Evolutionary conservation across 2,329 filamentous ascomycete genomes (phyloP).

Genomic region (Torrubiellomyces zombiae): DNA sequence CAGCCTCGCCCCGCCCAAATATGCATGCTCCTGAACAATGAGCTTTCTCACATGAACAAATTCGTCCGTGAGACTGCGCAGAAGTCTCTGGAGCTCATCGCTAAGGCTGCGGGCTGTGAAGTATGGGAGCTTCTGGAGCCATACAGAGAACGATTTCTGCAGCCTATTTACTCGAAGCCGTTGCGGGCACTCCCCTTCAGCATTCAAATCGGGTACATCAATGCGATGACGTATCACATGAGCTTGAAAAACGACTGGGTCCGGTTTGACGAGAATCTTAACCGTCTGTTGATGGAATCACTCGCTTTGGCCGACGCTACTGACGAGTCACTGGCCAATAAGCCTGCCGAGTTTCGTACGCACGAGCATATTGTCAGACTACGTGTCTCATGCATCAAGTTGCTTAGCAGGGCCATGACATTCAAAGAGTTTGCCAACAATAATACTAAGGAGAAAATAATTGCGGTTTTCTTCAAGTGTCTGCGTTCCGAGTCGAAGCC

Average conservation of each 20-base stretch:
- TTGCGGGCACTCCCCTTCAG: constrained; percentile 82
- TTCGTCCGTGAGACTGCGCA: constrained; percentile 83
- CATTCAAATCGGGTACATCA: constrained; percentile 95
- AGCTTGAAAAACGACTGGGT: constrained; percentile 78
- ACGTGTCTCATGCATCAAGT: constrained; percentile 80
- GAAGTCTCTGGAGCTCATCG: constrained; percentile 63
- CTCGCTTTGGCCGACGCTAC: constrained; percentile 86
- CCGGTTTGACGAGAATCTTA: constrained; percentile 80
- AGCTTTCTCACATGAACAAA: constrained; percentile 89
- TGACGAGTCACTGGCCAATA: constrained; percentile 82
- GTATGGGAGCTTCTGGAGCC: constrained; percentile 80
- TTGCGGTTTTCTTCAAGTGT: constrained; percentile 95
- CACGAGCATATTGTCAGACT: constrained; percentile 85
- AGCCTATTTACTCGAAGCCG: constrained; percentile 89
- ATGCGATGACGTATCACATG: constrained; percentile 91
- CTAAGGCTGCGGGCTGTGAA: constrained; percentile 58
- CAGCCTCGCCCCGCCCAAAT: constrained; percentile 53
- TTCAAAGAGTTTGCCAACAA: constrained; percentile 81
- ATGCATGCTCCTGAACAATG: constrained; percentile 70
- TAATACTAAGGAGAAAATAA: constrained; percentile 52
- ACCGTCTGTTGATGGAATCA: constrained; percentile 81
- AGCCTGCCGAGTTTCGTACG: constrained; percentile 87
- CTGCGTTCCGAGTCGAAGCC: constrained; percentile 85
- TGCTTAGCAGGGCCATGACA: constrained; percentile 82
- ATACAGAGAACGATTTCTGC: constrained; percentile 77